Base-by-base conservation (phyloP, 345 rosid species). In the Tarenaya hassleriana region DNA sequence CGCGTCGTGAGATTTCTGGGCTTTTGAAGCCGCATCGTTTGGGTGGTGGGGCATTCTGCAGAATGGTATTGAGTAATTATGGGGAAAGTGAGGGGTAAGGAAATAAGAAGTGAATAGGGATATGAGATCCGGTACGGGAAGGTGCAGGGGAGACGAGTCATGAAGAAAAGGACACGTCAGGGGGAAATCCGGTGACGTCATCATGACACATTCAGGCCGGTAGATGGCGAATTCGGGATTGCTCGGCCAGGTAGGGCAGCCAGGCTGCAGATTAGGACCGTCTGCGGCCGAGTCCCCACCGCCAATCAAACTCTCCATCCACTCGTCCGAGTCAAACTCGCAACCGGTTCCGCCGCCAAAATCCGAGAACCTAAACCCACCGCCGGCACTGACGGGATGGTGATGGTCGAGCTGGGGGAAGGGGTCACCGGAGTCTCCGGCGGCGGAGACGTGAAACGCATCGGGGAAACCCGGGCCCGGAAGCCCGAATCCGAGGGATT, bases 241-340 rank as follows among this genome's bases (percentile, higher is more conserved):
- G 43, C 45, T 69, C 18, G 72, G 90, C 96, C 94, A 84, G 63
- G 84, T 66, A 72, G 80, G 91, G 54, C 81, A 80, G 33, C 56
- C 77, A 40, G 88, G 55, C 4, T 76, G 83, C 21, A 84, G 71
- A 69, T 73, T 70, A 8, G 88, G 75, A 73, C 77, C 78, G 18
- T 76, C 87, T 1, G 50, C 11, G 53, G 79, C 76, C 20, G 88
- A 69, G 54, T 81, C 94, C 0, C 81, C 90, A 49, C 77, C 77
- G 58, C 66, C 68, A 55, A 91, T 82, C 3, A 91, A 59, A 55
- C 78, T 77, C 42, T 90, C 95, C 94, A 91, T 82, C 96, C 98
- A 91, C 69, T 86, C 98, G 47, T 87, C 86, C 17, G 94, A 75
- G 67, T 86, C 96, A 51, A 90, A 86, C 72, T 84, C 96, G n/a